phyloP scores from a whole-genome alignment of 1,284 basidiomycete species.

The Apiotrichum laibachii region DNA sequence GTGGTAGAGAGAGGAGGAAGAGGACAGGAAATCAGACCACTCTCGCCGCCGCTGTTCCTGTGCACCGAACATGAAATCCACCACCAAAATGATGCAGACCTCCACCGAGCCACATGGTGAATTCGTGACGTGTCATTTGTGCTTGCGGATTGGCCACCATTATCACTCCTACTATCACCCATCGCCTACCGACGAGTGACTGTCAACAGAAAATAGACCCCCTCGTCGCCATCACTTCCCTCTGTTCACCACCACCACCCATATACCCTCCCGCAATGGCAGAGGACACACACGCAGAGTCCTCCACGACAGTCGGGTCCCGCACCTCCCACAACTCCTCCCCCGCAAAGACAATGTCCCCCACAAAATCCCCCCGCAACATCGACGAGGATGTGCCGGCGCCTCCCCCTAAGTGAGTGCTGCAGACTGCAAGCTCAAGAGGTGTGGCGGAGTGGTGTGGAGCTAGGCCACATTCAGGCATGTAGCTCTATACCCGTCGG shows the following conservation, averaged over 20 bases:
- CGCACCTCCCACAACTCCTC: not conserved
- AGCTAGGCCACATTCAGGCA: no score
- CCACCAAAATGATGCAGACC: constrained; percentile 1
- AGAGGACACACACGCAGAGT: not conserved
- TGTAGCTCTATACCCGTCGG: not conserved
- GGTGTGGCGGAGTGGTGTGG: not conserved
- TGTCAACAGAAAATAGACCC: not conserved
- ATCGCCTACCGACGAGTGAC: no score
- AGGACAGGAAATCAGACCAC: not conserved
- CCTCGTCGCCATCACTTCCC: not conserved
- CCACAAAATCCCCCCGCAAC: not conserved
- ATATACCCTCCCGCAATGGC: not conserved
- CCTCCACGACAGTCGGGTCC: not conserved
- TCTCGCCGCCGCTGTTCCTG: not conserved
- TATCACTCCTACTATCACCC: no score
- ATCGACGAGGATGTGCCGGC: not conserved
- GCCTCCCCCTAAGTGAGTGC: not conserved
- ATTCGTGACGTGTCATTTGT: not conserved
- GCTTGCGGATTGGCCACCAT: not conserved
- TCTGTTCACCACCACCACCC: not conserved
- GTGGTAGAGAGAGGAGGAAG: not conserved
- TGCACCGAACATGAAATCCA: not conserved
- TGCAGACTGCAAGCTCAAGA: not conserved
- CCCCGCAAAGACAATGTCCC: not conserved
- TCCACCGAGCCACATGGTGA: not conserved